Conservation (phyloP, 805 yeast genomes). For the Wickerhamiella brachini region DNA sequence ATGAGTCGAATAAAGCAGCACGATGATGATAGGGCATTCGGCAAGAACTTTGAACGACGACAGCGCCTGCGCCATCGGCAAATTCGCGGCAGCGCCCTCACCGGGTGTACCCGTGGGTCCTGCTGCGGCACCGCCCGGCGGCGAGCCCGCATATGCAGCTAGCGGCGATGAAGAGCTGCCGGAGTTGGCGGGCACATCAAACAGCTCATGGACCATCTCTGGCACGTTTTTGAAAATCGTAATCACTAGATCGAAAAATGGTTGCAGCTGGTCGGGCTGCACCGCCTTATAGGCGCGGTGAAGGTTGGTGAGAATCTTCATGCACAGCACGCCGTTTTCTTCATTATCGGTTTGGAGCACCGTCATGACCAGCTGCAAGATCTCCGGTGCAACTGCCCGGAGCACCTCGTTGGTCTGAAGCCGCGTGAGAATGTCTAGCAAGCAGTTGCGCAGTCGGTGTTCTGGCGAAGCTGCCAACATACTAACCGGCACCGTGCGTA, state of each 20-base stretch:
- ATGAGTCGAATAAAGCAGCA: constrained; percentile 77
- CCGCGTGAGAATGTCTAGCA: constrained; percentile 68
- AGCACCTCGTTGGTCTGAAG: constrained; percentile 72
- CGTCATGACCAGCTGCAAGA: constrained; percentile 45
- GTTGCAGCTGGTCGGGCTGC: constrained; percentile 56
- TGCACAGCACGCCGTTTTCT: constrained; percentile 83
- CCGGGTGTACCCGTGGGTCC: constrained; percentile 26
- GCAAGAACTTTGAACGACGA: constrained; percentile 80
- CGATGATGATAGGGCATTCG: constrained; percentile 96
- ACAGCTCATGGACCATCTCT: constrained; percentile 54
- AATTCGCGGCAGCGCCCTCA: constrained; percentile 15
- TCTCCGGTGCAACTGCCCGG: constrained; percentile 49
- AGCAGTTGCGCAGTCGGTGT: constrained; percentile 52
- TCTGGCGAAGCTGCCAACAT: constrained; percentile 12
- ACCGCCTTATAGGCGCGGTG: constrained; percentile 70
- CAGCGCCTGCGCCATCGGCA: constrained; percentile 44
- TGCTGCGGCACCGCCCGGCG: constrained; percentile 18
- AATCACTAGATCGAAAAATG: constrained; percentile 63
- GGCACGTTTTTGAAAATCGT: constrained; percentile 71
- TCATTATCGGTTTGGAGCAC: constrained; percentile 72
- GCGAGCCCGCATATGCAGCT: constrained; percentile 20
- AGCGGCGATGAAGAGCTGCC: background rate
- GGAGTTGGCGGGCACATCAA: constrained; percentile 27
- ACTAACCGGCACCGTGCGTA: constrained; percentile 45
- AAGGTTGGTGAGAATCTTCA: constrained; percentile 72